Evolutionary conservation across 177 flowering plant species (phyloP).

Genomic region (Telopea speciosissima): DNA sequence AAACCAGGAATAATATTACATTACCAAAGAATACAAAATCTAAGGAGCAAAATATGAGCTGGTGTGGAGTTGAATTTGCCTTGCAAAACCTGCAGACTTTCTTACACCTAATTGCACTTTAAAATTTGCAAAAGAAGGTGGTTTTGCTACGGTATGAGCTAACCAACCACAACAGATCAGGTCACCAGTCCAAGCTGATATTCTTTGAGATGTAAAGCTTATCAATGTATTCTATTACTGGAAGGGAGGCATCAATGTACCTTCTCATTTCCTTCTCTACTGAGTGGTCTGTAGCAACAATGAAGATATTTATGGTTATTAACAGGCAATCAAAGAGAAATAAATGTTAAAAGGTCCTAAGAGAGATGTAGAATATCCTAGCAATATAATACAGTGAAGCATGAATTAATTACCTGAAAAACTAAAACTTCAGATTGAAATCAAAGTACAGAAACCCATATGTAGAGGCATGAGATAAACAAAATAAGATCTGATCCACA

Average conservation of each 20-base stretch:
- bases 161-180: constrained; percentile 1
- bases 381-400: not conserved
- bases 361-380: not conserved
- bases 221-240: constrained; percentile 65
- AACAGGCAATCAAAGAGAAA: not conserved
- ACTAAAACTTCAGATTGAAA: not conserved
- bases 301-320: not conserved
- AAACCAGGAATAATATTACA: no score
- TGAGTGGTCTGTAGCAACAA: constrained; percentile 48
- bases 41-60: no score
- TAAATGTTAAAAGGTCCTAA: not conserved
- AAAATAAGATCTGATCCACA: no score
- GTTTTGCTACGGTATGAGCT: not conserved
- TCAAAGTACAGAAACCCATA: not conserved
- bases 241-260: constrained; percentile 58
- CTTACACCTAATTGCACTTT: not conserved
- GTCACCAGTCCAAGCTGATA: constrained; percentile 80
- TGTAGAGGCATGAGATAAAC: no score
- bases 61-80: no score
- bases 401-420: not conserved
- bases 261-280: constrained; percentile 78
- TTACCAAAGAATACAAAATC: no score
- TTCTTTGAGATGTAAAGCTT: constrained; percentile 50
- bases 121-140: not conserved
- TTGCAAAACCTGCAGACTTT: not conserved